Evolutionary conservation across 2,329 filamentous ascomycete species (phyloP).

Genomic region (Colletotrichum filicis): DNA sequence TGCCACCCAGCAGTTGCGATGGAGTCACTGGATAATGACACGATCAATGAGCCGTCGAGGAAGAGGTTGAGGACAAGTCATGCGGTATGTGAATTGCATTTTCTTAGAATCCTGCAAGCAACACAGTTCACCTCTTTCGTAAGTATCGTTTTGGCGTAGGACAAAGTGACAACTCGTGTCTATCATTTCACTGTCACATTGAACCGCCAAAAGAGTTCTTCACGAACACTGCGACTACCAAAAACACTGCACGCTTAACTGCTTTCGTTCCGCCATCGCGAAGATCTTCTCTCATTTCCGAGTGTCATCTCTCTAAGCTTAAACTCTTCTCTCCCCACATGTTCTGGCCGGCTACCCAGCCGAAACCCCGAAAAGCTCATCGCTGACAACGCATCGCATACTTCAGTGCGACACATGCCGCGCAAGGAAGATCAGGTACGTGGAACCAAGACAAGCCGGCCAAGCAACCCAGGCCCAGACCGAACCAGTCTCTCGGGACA

Average conservation of each 20-base stretch:
- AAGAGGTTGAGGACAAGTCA: constrained; percentile 55
- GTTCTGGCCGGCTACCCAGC: neutral
- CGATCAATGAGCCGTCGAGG: constrained; percentile 44
- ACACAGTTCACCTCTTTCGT: neutral
- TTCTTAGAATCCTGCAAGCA: neutral
- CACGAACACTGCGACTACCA: neutral
- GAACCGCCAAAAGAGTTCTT: neutral
- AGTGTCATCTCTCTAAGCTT: neutral
- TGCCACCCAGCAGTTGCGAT: constrained; percentile 23
- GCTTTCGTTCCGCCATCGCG: neutral
- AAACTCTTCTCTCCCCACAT: neutral
- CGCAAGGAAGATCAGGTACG: constrained; percentile 57
- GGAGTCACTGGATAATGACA: constrained; percentile 41
- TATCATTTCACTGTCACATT: neutral
- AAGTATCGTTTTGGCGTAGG: neutral
- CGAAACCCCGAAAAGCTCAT: neutral
- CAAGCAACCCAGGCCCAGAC: constrained; percentile 18
- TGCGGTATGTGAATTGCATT: constrained; percentile 45
- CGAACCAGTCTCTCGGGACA: constrained; percentile 16
- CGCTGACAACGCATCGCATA: neutral
- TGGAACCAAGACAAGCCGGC: neutral
- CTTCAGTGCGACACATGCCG: constrained; percentile 59
- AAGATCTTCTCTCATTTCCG: neutral
- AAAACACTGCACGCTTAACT: neutral
- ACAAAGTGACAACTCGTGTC: neutral